Evolutionary conservation across 106 monocot genomes (phyloP).

Genomic region (Dendrobium huoshanense): DNA sequence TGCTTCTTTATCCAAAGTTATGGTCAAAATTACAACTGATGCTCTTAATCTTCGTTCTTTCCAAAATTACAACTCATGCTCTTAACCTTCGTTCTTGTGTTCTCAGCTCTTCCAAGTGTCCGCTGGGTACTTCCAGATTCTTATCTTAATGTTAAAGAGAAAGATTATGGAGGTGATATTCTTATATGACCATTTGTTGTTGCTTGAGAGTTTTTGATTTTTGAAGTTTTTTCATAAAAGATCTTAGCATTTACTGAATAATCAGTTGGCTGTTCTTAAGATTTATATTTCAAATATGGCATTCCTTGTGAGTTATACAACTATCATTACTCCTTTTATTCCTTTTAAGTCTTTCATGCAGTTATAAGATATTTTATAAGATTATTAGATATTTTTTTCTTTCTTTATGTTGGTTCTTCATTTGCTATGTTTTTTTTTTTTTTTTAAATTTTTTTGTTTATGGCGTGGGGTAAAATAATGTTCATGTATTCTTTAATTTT

Average conservation of each 20-base stretch:
- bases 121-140: slow-evolving; percentile 99
- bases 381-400: not conserved
- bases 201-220: not conserved
- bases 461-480: not conserved
- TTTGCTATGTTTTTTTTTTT: not conserved
- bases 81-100: not conserved
- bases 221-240: not conserved
- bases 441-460: not conserved
- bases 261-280: not conserved
- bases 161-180: slow-evolving; percentile 86
- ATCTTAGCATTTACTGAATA: not conserved
- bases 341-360: not conserved
- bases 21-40: not conserved
- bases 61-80: not conserved
- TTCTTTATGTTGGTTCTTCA: not conserved
- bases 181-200: not conserved
- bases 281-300: not conserved
- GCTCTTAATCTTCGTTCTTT: no score
- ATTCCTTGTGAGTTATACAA: not conserved
- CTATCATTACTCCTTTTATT: not conserved
- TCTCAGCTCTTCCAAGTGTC: slow-evolving; percentile 58
- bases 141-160: slow-evolving; percentile 92
- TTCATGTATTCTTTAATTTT: not conserved
- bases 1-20: not conserved
- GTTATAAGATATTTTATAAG: not conserved